A percentile compares a stretch with the other conserved stretches of the same genome.
These are phyloP conservation scores for Cercospora sesami DNA, from an alignment of 2,329 filamentous ascomycete genomes.

Conservation along the genomic window DNA sequence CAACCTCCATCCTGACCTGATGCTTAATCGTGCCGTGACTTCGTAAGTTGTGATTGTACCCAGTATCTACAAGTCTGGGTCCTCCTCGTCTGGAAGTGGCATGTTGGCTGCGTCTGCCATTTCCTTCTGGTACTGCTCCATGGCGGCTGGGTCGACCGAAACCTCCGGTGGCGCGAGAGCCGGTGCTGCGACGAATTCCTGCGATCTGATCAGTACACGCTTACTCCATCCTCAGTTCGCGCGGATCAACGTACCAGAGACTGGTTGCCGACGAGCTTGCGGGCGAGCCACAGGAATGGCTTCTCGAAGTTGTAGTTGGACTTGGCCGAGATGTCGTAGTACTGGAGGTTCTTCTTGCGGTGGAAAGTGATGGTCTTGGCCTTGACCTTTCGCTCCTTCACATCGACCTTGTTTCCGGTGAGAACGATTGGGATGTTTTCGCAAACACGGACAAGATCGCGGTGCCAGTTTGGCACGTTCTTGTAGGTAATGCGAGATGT, in stretches of 20 bases:
- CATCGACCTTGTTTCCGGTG: conserved; percentile 98
- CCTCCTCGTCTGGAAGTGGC: conserved; percentile 94
- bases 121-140: conserved; percentile 82
- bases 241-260: conserved; percentile 69
- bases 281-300: conserved; percentile 98
- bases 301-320: conserved; percentile 99
- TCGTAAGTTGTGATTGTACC: conserved; percentile 21
- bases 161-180: conserved; percentile 94
- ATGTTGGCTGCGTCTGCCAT: conserved; percentile 76
- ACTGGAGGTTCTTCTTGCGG: conserved; percentile 99
- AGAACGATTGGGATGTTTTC: conserved; percentile 99
- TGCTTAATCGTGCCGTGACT: conserved; percentile 26
- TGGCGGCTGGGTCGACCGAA: conserved; percentile 78
- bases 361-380: conserved; percentile 99
- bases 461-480: conserved; percentile 99
- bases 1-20: conserved; percentile 20
- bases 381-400: conserved; percentile 99
- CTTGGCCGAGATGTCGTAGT: conserved; percentile 99
- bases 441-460: conserved; percentile 97
- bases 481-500: conserved; percentile 99
- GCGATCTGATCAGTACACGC: conserved; percentile 32
- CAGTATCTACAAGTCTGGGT: conserved; percentile 60
- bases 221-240: background rate
- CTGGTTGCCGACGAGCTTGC: conserved; percentile 96
- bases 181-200: conserved; percentile 96